Percentiles rank a stretch among this genome's conserved stretches.
These are phyloP conservation scores for carrot (Daucus carota) DNA, from an alignment of 129 eudicot species.

Conservation along the genomic window DNA sequence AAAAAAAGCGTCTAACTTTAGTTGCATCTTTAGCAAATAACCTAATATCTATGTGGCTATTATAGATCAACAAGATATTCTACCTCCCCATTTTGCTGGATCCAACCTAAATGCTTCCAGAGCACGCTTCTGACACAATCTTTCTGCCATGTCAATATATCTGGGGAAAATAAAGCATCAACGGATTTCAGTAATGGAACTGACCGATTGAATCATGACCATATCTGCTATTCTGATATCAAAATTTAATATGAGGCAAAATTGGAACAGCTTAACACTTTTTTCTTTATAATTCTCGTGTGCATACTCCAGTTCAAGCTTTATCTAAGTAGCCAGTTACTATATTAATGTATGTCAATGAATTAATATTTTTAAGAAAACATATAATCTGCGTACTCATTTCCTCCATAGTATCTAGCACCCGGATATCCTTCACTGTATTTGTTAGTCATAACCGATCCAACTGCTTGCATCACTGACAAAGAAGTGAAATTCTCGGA, in stretches of 20 bases:
- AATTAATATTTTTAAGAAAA: background rate
- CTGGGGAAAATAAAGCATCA: slow-evolving; percentile 28
- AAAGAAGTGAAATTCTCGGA: slow-evolving; percentile 95
- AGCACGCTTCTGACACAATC: slow-evolving; percentile 97
- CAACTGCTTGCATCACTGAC: slow-evolving; percentile 99
- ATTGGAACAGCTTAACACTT: no score
- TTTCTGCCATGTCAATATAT: slow-evolving; percentile 98
- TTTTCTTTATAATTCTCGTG: no score
- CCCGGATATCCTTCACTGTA: slow-evolving; percentile 99
- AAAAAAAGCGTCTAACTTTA: background rate
- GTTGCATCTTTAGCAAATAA: background rate
- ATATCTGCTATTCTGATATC: no score
- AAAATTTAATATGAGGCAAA: no score
- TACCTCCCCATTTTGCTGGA: slow-evolving; percentile 99
- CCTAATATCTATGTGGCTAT: background rate
- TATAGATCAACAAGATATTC: background rate
- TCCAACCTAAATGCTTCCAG: slow-evolving; percentile 95
- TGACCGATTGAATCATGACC: no score
- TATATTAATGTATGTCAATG: background rate
- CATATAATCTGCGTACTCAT: slow-evolving; percentile 54
- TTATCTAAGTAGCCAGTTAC: background rate
- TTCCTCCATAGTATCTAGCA: slow-evolving; percentile 99
- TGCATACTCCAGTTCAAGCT: background rate
- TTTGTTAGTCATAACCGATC: slow-evolving; percentile 98
- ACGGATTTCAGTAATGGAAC: background rate